Conservation (phyloP, 2,329 filamentous ascomycete species). For the Aureobasidium uvarum region DNA sequence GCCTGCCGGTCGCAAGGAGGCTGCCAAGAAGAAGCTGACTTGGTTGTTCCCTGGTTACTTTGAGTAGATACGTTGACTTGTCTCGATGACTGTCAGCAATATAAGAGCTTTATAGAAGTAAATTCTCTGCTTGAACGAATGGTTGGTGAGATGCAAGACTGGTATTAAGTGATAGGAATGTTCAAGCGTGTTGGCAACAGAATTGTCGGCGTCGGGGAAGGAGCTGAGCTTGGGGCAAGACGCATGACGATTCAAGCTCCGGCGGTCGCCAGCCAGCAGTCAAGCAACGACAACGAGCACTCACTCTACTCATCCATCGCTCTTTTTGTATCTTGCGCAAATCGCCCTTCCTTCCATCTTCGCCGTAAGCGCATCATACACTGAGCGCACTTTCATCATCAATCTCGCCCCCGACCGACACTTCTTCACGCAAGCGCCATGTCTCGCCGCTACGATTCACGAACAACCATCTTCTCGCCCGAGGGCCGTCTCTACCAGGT, state of each 20-base stretch:
- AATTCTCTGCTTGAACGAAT: background rate
- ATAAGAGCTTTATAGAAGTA: background rate
- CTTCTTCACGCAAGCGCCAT: constrained; percentile 10
- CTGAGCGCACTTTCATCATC: constrained; percentile 10
- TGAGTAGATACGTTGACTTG: constrained; percentile 36
- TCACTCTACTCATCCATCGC: constrained; percentile 20
- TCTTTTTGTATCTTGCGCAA: constrained; percentile 3
- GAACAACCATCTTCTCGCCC: constrained; percentile 97
- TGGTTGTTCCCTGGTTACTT: constrained; percentile 88
- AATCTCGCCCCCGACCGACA: constrained; percentile 1
- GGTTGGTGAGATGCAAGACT: too few relatives aligned
- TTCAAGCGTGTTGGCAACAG: background rate
- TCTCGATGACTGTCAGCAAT: background rate
- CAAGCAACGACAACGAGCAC: constrained; percentile 8
- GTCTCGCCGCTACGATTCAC: constrained; percentile 25
- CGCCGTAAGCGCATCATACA: background rate
- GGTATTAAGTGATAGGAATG: background rate
- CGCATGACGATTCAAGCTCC: constrained; percentile 23
- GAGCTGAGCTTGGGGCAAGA: constrained; percentile 20
- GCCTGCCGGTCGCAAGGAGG: constrained; percentile 66
- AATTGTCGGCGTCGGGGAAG: constrained; percentile 16
- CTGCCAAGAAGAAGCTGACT: constrained; percentile 74
- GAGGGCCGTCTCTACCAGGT: constrained; percentile 98
- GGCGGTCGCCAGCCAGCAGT: constrained; percentile 4
- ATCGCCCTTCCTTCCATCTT: constrained; percentile 5